Evolutionary conservation across 2,329 filamentous ascomycete genomes (phyloP), one percentile per base, ranked within the genome.

Genomic region (Teratosphaeria viscida): DNA sequence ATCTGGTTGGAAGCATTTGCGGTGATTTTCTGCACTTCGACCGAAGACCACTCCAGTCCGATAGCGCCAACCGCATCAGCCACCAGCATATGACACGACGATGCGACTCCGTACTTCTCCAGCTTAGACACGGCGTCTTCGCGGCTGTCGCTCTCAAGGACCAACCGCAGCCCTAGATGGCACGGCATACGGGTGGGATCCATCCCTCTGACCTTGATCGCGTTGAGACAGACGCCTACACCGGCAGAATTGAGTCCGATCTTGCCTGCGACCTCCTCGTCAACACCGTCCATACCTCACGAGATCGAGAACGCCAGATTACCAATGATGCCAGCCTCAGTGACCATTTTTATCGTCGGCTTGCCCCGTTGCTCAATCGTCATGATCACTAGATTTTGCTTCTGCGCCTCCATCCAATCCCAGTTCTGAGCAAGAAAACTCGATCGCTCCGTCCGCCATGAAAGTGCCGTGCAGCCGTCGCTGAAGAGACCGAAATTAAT

Each of bases 191-290:
- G 78, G 0, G 71, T 70, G 2, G 71, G 65, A 65, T 83, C 76
- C 55, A 85, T 78, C 0, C 83, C 82, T 2, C 77, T 75, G 3
- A 81, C 82, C 47, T 78, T 77, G 61, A 87, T 84, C 0, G 84
- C 85, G 61, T 87, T 87, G 8, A 87, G 73, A 52, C 80, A 81
- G 0, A 80, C 79, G 0, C 83, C 84, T 0, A 87, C 82, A 0
- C 84, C 82, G 0, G 70, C 66, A 16, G 73, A 74, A 66, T 88
- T 88, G 64, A 87, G 75, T 0, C 85, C 85, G 26, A 87, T 86
- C 70, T 88, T 88, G 43, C 43, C 43, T 49, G 19, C 43, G 43
- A 23, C 8, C 10, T 43, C 7, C 8, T 49, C 8, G 43, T 49
- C 43, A 49, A 19, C 19, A 23, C n/a, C n/a, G 19, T 49, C n/a